Evolutionary conservation across 176 grass and related monocot genomes (phyloP), one percentile per base, ranked within the genome.

Genomic region (Oryza australiensis): DNA sequence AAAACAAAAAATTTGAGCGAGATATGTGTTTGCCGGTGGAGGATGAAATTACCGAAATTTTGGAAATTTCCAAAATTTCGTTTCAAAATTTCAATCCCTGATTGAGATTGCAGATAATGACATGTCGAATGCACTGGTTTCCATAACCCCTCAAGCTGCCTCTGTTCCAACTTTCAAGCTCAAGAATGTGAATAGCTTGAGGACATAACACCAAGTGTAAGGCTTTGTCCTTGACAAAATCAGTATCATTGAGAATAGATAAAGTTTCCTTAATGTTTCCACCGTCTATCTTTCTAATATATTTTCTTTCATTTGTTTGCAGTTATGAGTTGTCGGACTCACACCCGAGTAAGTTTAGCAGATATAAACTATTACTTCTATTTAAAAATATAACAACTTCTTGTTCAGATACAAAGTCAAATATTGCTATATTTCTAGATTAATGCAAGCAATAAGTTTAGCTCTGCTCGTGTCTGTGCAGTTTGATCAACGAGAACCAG

Each of bases 161-260:
- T 98, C 92, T 26, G 75, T 98, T 72, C 95, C 95, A 84, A 92
- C 83, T 76, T 84, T 82, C 37, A 98, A 91, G 72, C 84, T 98
- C 75, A 98, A 98, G 86, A 98, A 98, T 63, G 43, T 94, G 49
- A 93, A 88, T 82, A 90, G 95, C 26, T 84, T 98, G 46, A 90
- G 92, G 73, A 98, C 90, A 48, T 92, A 94, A 76, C 92, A 98
- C 90, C 90, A 93, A 89, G 95, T 92, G 92, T 98, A 98, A 82
- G 95, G 74, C 41, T 49, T 48, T 37, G 51, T 80, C 48, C 53
- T 68, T 75, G 49, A 48, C 7, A 73, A 68, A 86, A 75, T 62
- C 45, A 68, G 29, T 66, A 13, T 12, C 26, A 73, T 66, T 57
- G 33, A 73, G 16, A 51, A 66, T 75, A 67, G 62, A 37, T 75